phyloP scores from a whole-genome alignment of 148 eudicot species.

The Cornus florida region DNA sequence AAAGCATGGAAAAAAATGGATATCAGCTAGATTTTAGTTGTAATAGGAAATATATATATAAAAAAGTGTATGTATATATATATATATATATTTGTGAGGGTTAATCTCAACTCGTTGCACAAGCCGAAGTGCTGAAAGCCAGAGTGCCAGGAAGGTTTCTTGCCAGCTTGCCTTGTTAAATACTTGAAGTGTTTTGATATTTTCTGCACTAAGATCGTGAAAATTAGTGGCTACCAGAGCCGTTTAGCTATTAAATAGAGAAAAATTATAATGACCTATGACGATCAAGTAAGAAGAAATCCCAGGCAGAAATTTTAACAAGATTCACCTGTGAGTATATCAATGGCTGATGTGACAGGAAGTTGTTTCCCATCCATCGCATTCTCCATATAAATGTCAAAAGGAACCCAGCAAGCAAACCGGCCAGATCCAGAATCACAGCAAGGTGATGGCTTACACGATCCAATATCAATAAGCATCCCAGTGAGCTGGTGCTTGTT shows the following conservation, averaged over 20 bases:
- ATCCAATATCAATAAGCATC: conserved; percentile 23
- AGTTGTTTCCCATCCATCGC: conserved; percentile 32
- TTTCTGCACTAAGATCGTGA: conserved; percentile 13
- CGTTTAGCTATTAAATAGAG: not conserved
- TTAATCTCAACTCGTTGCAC: conserved; percentile 29
- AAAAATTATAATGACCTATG: not conserved
- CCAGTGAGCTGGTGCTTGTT: conserved; percentile 26
- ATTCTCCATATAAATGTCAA: conserved; percentile 31
- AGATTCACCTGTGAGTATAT: conserved; percentile 25
- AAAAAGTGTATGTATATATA: too few species aligned
- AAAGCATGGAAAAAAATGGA: not conserved
- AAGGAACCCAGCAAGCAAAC: conserved; percentile 28
- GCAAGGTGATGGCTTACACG: conserved; percentile 13
- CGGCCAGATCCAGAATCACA: conserved; percentile 16
- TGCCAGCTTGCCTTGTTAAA: conserved; percentile 37
- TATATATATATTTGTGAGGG: not conserved
- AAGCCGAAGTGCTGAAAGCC: conserved; percentile 32
- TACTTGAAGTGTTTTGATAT: conserved; percentile 20
- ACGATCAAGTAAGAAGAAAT: not conserved
- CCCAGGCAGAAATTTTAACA: not conserved
- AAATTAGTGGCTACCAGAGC: conserved; percentile 1
- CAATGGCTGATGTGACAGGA: conserved; percentile 30
- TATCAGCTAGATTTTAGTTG: conserved; percentile 2
- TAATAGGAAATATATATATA: not conserved
- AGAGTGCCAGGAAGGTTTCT: conserved; percentile 36